Conservation (phyloP, 192 early-diverging fungal species). For the Lobosporangium transversale region DNA sequence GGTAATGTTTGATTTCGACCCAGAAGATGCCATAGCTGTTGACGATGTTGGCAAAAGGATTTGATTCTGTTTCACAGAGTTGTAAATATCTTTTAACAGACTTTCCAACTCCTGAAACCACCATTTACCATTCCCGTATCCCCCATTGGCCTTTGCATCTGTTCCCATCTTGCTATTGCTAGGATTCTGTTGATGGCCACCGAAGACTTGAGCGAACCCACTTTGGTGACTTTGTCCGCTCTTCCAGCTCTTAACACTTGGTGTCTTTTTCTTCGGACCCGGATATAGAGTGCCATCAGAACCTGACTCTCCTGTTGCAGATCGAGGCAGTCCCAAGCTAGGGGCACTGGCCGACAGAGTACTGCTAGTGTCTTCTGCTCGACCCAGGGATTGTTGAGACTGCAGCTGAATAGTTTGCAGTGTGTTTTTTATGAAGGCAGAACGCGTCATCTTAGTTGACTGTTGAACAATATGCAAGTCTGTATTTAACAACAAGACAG, state of each 20-base stretch:
- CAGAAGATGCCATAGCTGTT: conserved; percentile 4
- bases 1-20: conserved; percentile 57
- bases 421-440: conserved; percentile 78
- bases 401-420: conserved; percentile 53
- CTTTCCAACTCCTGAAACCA: conserved; percentile 69
- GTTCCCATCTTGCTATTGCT: conserved; percentile 32
- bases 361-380: background rate
- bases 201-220: background rate
- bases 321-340: conserved; percentile 13
- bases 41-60: conserved; percentile 59
- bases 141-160: conserved; percentile 30
- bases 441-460: conserved; percentile 76
- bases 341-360: background rate
- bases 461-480: conserved; percentile 91
- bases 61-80: conserved; percentile 66
- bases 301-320: conserved; percentile 10
- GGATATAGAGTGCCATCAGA: background rate
- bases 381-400: too few relatives aligned
- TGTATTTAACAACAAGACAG: conserved; percentile 89
- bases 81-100: conserved; percentile 69
- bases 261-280: conserved; percentile 20
- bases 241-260: conserved; percentile 56
- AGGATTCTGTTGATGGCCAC: background rate
- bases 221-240: conserved; percentile 47
- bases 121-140: conserved; percentile 37